phyloP scores from a whole-genome alignment of 2,329 filamentous ascomycete species.

The Sarocladium strictum region DNA sequence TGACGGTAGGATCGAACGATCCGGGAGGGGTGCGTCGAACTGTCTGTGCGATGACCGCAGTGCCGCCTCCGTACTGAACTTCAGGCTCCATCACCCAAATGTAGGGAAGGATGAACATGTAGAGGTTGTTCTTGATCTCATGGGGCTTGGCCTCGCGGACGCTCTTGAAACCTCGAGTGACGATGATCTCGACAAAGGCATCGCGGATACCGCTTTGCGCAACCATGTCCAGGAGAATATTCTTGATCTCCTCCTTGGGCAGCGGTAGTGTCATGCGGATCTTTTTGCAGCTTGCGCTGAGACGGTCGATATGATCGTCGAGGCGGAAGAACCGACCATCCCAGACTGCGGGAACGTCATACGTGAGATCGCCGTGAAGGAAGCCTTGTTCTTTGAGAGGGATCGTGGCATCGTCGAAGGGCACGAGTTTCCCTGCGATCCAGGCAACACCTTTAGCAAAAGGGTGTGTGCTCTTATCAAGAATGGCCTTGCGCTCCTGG shows the following conservation, averaged over 20 bases:
- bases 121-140: slow-evolving; percentile 34
- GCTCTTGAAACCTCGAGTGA: slow-evolving; percentile 39
- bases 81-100: slow-evolving; percentile 44
- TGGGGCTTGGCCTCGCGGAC: slow-evolving; percentile 29
- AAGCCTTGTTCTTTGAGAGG: slow-evolving; percentile 46
- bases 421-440: slow-evolving; percentile 36
- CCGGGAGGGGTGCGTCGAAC: slow-evolving; percentile 38
- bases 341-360: slow-evolving; percentile 47
- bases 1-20: slow-evolving; percentile 43
- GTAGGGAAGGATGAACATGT: slow-evolving; percentile 42
- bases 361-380: slow-evolving; percentile 44
- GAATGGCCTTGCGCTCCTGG: slow-evolving; percentile 16
- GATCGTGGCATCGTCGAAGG: slow-evolving; percentile 40
- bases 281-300: slow-evolving; percentile 38
- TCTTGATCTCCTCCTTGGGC: slow-evolving; percentile 30
- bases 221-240: slow-evolving; percentile 37
- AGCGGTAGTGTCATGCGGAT: slow-evolving; percentile 37
- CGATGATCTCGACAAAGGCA: slow-evolving; percentile 44
- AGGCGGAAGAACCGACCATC: slow-evolving; percentile 46
- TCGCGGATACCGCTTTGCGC: slow-evolving; percentile 39
- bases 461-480: slow-evolving; percentile 29
- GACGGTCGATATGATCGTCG: slow-evolving; percentile 39
- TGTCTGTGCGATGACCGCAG: slow-evolving; percentile 37
- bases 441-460: slow-evolving; percentile 40
- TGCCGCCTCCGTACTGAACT: slow-evolving; percentile 32